Percentiles rank a stretch among this genome's conserved stretches.
Conservation (phyloP, 139 green algal genomes). For the Closterium sp. region DNA sequence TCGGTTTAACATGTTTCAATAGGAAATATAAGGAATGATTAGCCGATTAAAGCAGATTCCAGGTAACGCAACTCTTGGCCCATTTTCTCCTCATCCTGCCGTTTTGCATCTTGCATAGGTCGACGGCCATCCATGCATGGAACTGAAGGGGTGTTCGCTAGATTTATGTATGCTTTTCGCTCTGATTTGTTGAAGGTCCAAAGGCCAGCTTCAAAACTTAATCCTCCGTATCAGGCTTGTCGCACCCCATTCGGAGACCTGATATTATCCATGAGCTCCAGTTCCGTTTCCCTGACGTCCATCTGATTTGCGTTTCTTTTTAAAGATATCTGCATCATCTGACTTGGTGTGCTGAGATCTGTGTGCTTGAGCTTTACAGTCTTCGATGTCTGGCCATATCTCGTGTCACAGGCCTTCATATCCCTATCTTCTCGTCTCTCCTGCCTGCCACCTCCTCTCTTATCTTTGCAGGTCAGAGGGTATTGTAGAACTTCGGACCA, state of each 20-base stretch:
- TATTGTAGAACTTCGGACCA: neutral
- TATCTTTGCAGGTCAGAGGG: neutral
- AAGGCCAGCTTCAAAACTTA: too few relatives aligned
- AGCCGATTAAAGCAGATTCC: too few relatives aligned
- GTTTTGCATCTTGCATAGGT: neutral
- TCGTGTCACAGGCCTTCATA: neutral
- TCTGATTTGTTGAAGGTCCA: too few relatives aligned
- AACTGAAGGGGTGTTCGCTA: neutral
- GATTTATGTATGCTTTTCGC: neutral
- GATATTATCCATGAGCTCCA: too few relatives aligned
- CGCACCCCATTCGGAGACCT: too few relatives aligned
- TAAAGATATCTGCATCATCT: neutral
- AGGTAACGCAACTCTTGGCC: too few relatives aligned
- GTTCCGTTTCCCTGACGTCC: neutral
- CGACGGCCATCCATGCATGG: neutral
- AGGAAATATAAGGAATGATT: too few relatives aligned
- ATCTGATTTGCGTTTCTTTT: neutral
- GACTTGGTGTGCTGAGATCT: neutral
- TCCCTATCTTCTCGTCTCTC: neutral
- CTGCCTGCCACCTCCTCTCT: neutral
- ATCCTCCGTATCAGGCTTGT: too few relatives aligned
- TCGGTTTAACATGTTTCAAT: too few relatives aligned
- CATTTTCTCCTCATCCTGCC: neutral
- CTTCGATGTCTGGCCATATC: neutral
- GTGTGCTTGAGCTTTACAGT: neutral